Evolutionary conservation across 768 basidiomycete species (phyloP), one percentile per base, ranked within the genome.

Genomic region (Grammothele lineata): DNA sequence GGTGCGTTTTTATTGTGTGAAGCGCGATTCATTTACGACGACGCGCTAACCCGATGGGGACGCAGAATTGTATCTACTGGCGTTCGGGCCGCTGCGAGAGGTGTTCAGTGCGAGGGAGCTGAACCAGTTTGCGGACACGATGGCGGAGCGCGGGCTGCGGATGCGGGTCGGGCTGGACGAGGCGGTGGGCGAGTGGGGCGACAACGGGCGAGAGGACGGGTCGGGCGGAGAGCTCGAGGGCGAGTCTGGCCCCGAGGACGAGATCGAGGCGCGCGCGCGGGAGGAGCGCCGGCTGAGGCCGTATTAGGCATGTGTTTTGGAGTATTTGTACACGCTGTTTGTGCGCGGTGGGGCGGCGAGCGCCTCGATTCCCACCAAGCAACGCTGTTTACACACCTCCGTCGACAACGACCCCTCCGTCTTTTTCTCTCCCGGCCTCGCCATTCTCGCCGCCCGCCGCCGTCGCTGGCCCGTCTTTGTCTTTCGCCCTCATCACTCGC

Each of bases 111-210:
- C 65, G 15, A 65, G 67, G 14, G 88, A 92, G 62, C 68, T 92
- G 53, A 72, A 72, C 41, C 70, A 60, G 18, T 73, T 85, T 43
- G 82, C 72, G 39, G 86, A 88, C 46, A 76, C 77, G 3, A 92
- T 92, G 89, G 83, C 74, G 5, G 89, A 91, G 61, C 68, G 85
- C 32, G 83, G 81, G 3, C 57, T 92, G 19, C 76, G 89, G 37
- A 65, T 86, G 61, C 72, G 83, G 36, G 62, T 66, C 40, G 82
- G 76, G 0, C 50, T 90, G 55, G 85, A 89, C 11, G 81, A 81
- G 56, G 67, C 66, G 38, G 36, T 80, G 33, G 74, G 71, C 18
- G 74, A 70, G 8, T 73, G 69, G 71, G 40, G 35, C 40, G 54
- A 46, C 18, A 22, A 37, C 44, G 46, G 47, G 43, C 45, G 43